Base-by-base conservation (phyloP, 148 eudicot genomes). In the Pouteria glomerata region DNA sequence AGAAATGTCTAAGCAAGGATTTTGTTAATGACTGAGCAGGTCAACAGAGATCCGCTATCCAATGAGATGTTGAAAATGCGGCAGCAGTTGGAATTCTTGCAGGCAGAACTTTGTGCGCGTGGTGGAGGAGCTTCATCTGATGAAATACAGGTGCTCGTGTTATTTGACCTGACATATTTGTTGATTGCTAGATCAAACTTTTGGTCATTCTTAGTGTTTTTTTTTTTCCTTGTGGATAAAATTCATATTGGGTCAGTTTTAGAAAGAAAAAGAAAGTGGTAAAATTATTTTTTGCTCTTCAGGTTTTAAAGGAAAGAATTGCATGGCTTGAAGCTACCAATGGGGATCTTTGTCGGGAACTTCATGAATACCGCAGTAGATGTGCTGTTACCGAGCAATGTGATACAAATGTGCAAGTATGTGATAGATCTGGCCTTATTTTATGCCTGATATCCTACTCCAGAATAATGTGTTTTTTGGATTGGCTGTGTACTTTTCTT, bases 331-430 rank as follows among this genome's bases (percentile, higher is more conserved):
- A 74, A 29, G 70, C 71, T 55, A 66, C 57, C 45, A 74, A 74
- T 57, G n/a, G 31, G 29, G 71, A 66, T 26, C 65, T 74, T 29
- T 42, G 44, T 41, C 70, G n/a, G 6, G 60, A 66, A 63, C 77
- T 74, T n/a, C 77, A 74, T 31, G 71, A 42, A 31, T 66, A 57
- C 63, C 77, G 57, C 35, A 87, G 83, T 74, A 85, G 87, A 74
- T 76, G 89, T 59, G 70, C 80, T 84, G 75, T 58, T 62, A 59
- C 70, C 48, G 92, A 85, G 71, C 85, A 84, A 41, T 78, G 68
- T 76, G 92, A 85, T 60, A 81, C 80, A 34, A 79, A 81, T 62
- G 61, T 66, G 71, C 89, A 85, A 81, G 99, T 92, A 83, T 58
- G 82, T 52, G 42, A 60, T 51, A 16, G 30, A 31, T 37, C 14